These are phyloP conservation scores for Boletellus emodensis DNA, from an alignment of 768 basidiomycete species.

Conservation along the genomic window DNA sequence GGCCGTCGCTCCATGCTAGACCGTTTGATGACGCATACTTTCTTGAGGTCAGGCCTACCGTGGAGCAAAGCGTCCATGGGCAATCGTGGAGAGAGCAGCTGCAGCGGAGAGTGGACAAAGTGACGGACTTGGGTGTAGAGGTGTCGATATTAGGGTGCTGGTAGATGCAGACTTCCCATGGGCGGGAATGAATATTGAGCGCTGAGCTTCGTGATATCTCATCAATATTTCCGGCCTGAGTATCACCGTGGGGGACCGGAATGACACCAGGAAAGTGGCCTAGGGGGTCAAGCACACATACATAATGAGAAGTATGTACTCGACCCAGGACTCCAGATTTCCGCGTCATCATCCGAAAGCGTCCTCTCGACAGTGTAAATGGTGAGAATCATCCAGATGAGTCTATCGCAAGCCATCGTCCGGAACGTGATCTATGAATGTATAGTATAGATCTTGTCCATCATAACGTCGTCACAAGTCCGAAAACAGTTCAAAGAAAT, in stretches of 20 bases:
- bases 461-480: too few relatives aligned
- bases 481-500: too few relatives aligned
- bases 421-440: too few relatives aligned
- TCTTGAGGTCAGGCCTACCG: conserved; percentile 43
- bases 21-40: conserved; percentile 64
- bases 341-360: conserved; percentile 29
- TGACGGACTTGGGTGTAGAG: conserved; percentile 33
- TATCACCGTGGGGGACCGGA: too few relatives aligned
- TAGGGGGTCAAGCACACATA: too few relatives aligned
- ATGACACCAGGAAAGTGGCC: too few relatives aligned
- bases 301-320: conserved; percentile 9
- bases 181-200: too few relatives aligned
- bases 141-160: conserved; percentile 47
- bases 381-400: conserved; percentile 24
- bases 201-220: too few relatives aligned
- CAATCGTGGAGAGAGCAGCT: conserved; percentile 34
- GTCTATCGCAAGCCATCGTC: too few relatives aligned
- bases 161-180: conserved; percentile 27
- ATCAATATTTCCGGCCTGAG: too few relatives aligned
- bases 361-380: conserved; percentile 39
- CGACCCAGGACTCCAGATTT: conserved; percentile 29
- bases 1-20: conserved; percentile 44
- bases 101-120: conserved; percentile 32
- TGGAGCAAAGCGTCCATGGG: neutral
- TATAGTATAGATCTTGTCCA: too few relatives aligned